Base-by-base conservation (phyloP, 1,284 basidiomycete genomes). In the Cryptococcus depauperatus region DNA sequence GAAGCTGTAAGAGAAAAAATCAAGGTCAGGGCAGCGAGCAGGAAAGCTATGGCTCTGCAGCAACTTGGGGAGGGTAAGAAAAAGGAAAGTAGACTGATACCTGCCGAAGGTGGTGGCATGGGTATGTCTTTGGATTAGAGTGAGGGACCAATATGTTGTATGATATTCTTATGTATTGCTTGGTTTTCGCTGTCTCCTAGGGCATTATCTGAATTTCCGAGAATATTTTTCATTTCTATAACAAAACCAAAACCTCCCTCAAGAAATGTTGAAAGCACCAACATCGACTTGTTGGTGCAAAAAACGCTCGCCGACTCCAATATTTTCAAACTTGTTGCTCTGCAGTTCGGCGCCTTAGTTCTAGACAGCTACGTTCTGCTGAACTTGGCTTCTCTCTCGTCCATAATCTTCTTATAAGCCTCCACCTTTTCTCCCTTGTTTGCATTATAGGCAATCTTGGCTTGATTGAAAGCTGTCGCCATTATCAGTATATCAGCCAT, bases 391-490 rank as follows among this genome's bases (percentile, higher is more conserved):
- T 69, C 67, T 37, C 61, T 49, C 5, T 61, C 61, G 22, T 59
- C 54, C 55, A 64, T 65, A 35, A 59, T 61, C 46, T 75, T 72
- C 65, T 81, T 77, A 51, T 90, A 75, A 3, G 81, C 82, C 1
- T 79, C 76, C 11, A 89, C 74, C 65, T 82, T 82, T 35, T 88
- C 85, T 9, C 85, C 85, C 76, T 89, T 88, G 29, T 76, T 75
- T 0, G 87, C 85, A 58, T 91, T 84, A 69, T 88, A 87, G 1
- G 82, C 69, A 16, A 93, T 78, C 4, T 77, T 77, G 2, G 74
- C 75, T 70, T 90, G 88, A 68, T 91, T 91, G 75, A 85, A 66
- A 83, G 52, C 86, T 90, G 58, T 27, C 34, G 13, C 21, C 44
- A 8, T 8, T 19, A 13, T 29, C 7, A 13, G 10, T 25, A 29